Percentiles rank a stretch among this genome's conserved stretches.
Evolutionary conservation across 23 red algal species (phyloP).

Genomic region (Gracilaria vermiculophylla): DNA sequence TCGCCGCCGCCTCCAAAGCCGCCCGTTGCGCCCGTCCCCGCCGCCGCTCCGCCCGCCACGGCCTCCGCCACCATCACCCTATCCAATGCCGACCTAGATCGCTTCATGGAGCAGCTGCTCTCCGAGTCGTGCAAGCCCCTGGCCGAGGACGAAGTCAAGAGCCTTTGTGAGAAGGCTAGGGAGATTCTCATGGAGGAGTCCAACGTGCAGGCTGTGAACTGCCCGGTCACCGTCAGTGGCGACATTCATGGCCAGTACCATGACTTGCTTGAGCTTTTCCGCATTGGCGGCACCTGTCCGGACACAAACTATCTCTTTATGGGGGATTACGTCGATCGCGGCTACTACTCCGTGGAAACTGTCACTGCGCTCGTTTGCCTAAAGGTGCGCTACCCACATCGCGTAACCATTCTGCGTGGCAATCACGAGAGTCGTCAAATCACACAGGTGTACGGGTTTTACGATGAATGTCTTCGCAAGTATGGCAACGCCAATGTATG

Average conservation of each 20-base stretch:
- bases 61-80: constrained; percentile 29
- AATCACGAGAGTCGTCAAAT: constrained; percentile 99
- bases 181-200: constrained; percentile 95
- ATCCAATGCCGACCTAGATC: constrained; percentile 80
- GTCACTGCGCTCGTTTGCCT: constrained; percentile 97
- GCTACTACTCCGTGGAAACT: constrained; percentile 99
- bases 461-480: constrained; percentile 99
- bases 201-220: constrained; percentile 93
- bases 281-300: constrained; percentile 94
- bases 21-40: constrained; percentile 42
- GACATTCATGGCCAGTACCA: constrained; percentile 99
- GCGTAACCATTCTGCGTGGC: constrained; percentile 96
- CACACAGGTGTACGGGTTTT: constrained; percentile 99
- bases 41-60: constrained; percentile 49
- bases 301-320: constrained; percentile 99
- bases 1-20: constrained; percentile 2
- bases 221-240: constrained; percentile 96
- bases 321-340: constrained; percentile 99
- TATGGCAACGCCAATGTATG: constrained; percentile 98
- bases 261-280: constrained; percentile 95
- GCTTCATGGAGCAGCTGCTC: constrained; percentile 82
- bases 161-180: constrained; percentile 86
- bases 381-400: constrained; percentile 95
- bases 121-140: constrained; percentile 92
- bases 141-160: constrained; percentile 94